A percentile compares a stretch with the other conserved stretches of the same genome.
phyloP scores from a whole-genome alignment of 805 yeast genomes.

The Kodamaea laetipori region DNA sequence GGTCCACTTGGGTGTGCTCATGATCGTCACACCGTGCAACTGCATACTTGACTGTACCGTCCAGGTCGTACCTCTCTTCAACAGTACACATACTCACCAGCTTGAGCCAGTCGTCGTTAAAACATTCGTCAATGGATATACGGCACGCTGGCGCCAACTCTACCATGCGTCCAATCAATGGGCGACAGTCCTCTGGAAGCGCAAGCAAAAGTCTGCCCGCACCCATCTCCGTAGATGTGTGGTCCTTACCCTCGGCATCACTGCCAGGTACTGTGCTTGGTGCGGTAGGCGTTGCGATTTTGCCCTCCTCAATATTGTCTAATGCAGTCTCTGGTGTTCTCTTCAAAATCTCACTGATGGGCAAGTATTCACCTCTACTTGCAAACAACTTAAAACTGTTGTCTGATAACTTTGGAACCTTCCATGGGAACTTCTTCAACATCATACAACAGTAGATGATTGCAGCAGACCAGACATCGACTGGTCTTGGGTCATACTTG shows the following conservation, averaged over 20 bases:
- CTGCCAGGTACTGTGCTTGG: constrained; percentile 9
- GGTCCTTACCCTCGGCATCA: constrained; percentile 40
- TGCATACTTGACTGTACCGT: constrained; percentile 39
- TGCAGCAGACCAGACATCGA: constrained; percentile 92
- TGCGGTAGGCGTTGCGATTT: constrained; percentile 13
- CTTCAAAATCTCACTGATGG: constrained; percentile 63
- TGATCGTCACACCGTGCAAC: constrained; percentile 58
- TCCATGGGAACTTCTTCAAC: constrained; percentile 92
- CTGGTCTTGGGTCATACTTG: constrained; percentile 89
- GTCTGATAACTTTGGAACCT: constrained; percentile 81
- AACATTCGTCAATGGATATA: constrained; percentile 76
- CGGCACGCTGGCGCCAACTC: constrained; percentile 85
- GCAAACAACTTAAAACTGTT: constrained; percentile 82
- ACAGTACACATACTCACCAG: constrained; percentile 71
- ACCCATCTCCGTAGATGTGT: constrained; percentile 68
- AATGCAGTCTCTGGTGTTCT: constrained; percentile 45
- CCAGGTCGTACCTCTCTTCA: constrained; percentile 41
- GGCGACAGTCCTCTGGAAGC: constrained; percentile 67
- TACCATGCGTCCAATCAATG: constrained; percentile 73
- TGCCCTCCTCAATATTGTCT: constrained; percentile 18
- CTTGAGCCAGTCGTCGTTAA: constrained; percentile 69
- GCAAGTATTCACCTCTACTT: constrained; percentile 62
- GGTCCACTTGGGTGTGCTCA: constrained; percentile 85
- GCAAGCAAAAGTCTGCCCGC: constrained; percentile 72
- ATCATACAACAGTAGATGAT: constrained; percentile 92